phyloP scores from a whole-genome alignment of 305 asterid species.

The Fraxinus sp. region DNA sequence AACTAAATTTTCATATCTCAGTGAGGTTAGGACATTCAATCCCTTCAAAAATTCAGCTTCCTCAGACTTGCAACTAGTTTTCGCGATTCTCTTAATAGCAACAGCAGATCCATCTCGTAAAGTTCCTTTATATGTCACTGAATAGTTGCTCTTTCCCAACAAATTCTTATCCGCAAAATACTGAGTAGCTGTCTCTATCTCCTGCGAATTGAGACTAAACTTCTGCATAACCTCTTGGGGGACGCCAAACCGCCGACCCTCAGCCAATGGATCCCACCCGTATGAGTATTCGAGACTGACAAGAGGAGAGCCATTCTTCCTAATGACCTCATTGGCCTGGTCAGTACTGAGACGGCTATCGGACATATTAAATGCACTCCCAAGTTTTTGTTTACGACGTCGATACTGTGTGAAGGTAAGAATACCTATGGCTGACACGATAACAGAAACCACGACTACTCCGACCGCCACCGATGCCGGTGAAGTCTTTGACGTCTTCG shows the following conservation, averaged over 20 bases:
- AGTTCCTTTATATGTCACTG: constrained; percentile 63
- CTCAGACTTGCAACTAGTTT: constrained; percentile 84
- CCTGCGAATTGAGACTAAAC: constrained; percentile 72
- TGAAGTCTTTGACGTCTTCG: constrained; percentile 52
- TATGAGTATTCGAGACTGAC: constrained; percentile 80
- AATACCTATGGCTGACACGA: constrained; percentile 42
- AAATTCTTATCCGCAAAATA: constrained; percentile 72
- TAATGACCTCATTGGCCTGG: constrained; percentile 41
- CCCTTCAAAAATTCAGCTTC: constrained; percentile 86
- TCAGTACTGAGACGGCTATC: constrained; percentile 49
- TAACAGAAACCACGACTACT: constrained; percentile 40
- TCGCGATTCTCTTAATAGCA: constrained; percentile 67
- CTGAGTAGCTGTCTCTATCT: constrained; percentile 79
- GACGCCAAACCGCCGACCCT: constrained; percentile 62
- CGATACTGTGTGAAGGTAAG: constrained; percentile 44
- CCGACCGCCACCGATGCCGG: constrained; percentile 62
- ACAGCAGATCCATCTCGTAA: constrained; percentile 75
- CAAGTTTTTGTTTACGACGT: constrained; percentile 58
- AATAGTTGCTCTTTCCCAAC: constrained; percentile 66
- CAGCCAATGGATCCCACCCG: constrained; percentile 91
- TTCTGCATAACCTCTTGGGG: constrained; percentile 61
- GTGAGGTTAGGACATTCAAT: constrained; percentile 49
- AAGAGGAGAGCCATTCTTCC: constrained; percentile 82
- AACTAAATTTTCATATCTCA: constrained; percentile 76
- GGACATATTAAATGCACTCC: constrained; percentile 30